Evolutionary conservation across 257 asterid species (phyloP).

Genomic region (Ophiorrhiza pumila): DNA sequence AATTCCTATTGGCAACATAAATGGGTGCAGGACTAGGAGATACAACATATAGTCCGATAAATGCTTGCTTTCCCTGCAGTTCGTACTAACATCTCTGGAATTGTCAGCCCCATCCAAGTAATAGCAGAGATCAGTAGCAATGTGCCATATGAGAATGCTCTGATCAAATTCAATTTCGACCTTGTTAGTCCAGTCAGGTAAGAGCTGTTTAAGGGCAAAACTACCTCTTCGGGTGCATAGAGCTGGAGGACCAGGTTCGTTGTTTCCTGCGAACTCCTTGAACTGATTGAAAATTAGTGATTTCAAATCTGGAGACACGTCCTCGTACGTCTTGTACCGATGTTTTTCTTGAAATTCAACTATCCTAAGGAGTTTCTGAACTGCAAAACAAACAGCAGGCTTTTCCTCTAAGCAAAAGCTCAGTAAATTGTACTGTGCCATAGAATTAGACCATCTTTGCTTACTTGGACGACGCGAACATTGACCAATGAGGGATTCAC

Average conservation of each 20-base stretch:
- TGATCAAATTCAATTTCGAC: conserved; percentile 35
- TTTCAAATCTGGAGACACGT: conserved; percentile 27
- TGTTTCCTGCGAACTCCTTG: neutral
- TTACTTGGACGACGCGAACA: conserved; percentile 9
- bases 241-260: conserved; percentile 14
- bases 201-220: conserved; percentile 12
- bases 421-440: conserved; percentile 41
- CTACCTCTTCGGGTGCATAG: conserved; percentile 27
- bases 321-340: conserved; percentile 29
- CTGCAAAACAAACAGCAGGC: conserved; percentile 6
- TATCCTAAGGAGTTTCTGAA: conserved; percentile 21
- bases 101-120: conserved; percentile 9
- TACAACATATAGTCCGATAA: conserved; percentile 52
- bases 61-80: conserved; percentile 28
- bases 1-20: conserved; percentile 51
- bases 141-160: conserved; percentile 45
- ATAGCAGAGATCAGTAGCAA: conserved; percentile 50
- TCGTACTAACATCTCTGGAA: neutral
- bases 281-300: conserved; percentile 18
- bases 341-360: conserved; percentile 35
- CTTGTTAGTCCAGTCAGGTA: conserved; percentile 15
- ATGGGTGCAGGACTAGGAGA: conserved; percentile 45
- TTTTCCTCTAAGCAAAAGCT: conserved; percentile 30
- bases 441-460: conserved; percentile 45
- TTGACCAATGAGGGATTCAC: neutral